phyloP scores from a whole-genome alignment of 2,329 filamentous ascomycete genomes.

The Thielaviopsis musarum region DNA sequence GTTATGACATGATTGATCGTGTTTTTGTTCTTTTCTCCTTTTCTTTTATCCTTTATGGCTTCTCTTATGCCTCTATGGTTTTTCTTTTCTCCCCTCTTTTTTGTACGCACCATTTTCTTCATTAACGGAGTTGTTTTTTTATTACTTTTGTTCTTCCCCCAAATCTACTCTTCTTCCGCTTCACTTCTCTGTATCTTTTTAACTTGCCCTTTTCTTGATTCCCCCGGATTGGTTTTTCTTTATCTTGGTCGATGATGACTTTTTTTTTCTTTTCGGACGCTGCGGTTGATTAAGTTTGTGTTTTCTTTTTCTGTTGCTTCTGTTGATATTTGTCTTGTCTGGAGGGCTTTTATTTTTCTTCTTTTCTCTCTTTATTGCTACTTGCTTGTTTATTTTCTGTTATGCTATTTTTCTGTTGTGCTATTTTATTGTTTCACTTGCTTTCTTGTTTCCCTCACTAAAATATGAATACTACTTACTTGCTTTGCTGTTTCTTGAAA shows the following conservation, averaged over 20 bases:
- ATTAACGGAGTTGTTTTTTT: slow-evolving; percentile 12
- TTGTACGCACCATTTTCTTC: not conserved
- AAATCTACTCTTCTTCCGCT: slow-evolving; percentile 12
- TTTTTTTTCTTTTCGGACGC: slow-evolving; percentile 1
- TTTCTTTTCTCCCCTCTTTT: not conserved
- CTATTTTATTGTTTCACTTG: not conserved
- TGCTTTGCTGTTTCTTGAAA: slow-evolving; percentile 38
- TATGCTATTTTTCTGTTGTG: not conserved
- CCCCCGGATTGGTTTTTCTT: slow-evolving; percentile 7
- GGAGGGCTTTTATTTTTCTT: not conserved
- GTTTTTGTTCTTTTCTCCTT: not conserved
- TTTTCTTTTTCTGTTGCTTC: not conserved
- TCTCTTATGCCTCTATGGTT: not conserved
- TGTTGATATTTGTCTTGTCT: too few species aligned
- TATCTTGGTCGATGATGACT: not conserved
- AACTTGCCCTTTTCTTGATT: not conserved
- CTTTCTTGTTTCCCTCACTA: not conserved
- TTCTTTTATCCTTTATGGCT: not conserved
- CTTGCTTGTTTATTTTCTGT: too few species aligned
- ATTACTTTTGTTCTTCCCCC: slow-evolving; percentile 14
- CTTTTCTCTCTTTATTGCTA: too few species aligned
- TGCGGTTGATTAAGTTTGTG: not conserved
- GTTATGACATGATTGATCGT: not conserved
- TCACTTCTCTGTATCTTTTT: slow-evolving; percentile 11
- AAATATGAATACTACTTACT: not conserved